phyloP scores from a whole-genome alignment of 257 asterid genomes.

The Rhazya stricta region DNA sequence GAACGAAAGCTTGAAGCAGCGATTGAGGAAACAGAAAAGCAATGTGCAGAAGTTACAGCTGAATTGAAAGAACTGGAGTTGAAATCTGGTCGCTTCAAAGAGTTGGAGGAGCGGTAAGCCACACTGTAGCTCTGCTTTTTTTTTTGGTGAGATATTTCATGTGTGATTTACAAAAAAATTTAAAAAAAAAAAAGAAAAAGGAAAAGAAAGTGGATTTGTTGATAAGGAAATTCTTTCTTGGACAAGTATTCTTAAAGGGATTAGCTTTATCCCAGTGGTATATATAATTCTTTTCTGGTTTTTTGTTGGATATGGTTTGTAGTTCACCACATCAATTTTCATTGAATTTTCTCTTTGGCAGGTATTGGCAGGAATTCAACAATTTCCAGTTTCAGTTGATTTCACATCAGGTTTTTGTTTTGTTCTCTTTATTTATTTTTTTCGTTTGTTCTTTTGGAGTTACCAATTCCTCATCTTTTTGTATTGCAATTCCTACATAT shows the following conservation, averaged over 20 bases:
- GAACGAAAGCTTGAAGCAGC: constrained; percentile 96
- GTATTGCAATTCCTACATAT: background rate
- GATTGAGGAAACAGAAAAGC: constrained; percentile 91
- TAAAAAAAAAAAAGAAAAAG: background rate
- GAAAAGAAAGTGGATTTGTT: background rate
- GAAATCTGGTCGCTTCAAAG: constrained; percentile 86
- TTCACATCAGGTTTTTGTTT: constrained; percentile 70
- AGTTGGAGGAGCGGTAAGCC: constrained; percentile 88
- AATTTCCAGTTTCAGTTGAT: constrained; percentile 86
- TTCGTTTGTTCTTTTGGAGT: background rate
- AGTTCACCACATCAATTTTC: background rate
- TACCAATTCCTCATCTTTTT: background rate
- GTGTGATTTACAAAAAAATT: background rate
- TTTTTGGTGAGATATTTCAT: background rate
- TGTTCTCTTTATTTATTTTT: constrained; percentile 11
- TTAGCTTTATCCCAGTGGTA: background rate
- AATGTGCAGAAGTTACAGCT: constrained; percentile 69
- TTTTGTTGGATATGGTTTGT: background rate
- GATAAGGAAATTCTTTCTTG: background rate
- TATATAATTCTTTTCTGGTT: background rate
- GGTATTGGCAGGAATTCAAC: constrained; percentile 95
- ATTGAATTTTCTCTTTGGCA: constrained; percentile 24
- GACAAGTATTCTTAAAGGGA: background rate
- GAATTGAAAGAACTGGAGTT: constrained; percentile 82
- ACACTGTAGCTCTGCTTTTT: constrained; percentile 10